Evolutionary conservation across 371 early-diverging fungal species (phyloP).

Genomic region (Dipsacomyces acuminosporus): DNA sequence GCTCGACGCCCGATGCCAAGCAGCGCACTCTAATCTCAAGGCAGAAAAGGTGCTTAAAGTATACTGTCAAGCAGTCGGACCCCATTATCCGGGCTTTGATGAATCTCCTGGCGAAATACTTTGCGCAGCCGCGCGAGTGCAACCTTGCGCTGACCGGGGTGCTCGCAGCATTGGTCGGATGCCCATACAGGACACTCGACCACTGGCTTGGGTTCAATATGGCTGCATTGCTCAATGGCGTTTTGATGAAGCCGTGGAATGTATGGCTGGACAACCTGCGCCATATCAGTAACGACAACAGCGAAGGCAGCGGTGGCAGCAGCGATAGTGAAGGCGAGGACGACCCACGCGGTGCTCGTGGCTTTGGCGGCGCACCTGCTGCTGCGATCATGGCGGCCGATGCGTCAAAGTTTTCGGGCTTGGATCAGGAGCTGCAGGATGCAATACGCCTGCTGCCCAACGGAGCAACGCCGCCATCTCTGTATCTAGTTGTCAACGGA

Average conservation of each 20-base stretch:
- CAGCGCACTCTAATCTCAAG: too few species aligned
- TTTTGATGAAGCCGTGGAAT: constrained; percentile 52
- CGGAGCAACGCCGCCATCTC: constrained; percentile 44
- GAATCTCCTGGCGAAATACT: constrained; percentile 66
- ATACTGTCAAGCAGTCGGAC: constrained; percentile 53
- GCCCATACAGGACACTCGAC: constrained; percentile 70
- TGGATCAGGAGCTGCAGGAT: constrained; percentile 37
- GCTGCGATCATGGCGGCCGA: constrained; percentile 25
- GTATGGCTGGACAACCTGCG: constrained; percentile 48
- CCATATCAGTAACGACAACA: constrained; percentile 28
- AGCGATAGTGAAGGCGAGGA: constrained; percentile 50
- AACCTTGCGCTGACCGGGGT: constrained; percentile 89
- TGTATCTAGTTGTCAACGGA: constrained; percentile 41
- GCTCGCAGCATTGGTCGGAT: constrained; percentile 72
- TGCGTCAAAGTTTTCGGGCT: constrained; percentile 32
- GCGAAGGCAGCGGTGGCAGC: constrained; percentile 5
- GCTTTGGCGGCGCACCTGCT: constrained; percentile 19
- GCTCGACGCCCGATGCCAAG: too few species aligned
- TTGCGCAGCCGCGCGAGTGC: constrained; percentile 79
- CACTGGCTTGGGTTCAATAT: constrained; percentile 70
- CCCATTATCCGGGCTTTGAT: constrained; percentile 62
- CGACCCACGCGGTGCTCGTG: constrained; percentile 43
- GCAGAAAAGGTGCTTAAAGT: too few species aligned
- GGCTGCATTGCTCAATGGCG: constrained; percentile 46
- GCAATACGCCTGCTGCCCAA: constrained; percentile 29